Conservation (phyloP, 352 stramenopile genomes). For the Stephanocyclus meneghinianus region DNA sequence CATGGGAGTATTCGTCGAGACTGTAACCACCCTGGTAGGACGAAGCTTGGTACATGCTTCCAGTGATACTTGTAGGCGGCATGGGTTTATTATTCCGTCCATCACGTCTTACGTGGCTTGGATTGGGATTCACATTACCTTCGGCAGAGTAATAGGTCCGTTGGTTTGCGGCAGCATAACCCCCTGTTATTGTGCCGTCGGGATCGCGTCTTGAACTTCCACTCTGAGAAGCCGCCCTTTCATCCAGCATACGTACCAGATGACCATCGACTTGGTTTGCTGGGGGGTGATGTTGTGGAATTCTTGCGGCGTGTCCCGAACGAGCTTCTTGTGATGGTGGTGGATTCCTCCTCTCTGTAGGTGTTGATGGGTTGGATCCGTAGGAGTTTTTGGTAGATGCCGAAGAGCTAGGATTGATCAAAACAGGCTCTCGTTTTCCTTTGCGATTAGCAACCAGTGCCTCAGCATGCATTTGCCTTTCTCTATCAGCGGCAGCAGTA, state of each 20-base stretch:
- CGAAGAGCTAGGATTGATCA: conserved; percentile 11
- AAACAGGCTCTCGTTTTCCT: conserved; percentile 4
- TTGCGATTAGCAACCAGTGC: conserved; percentile 40
- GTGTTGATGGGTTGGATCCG: conserved; percentile 10
- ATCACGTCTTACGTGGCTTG: conserved; percentile 11
- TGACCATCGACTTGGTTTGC: conserved; percentile 33
- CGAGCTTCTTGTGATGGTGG: conserved; percentile 11
- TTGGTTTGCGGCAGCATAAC: conserved; percentile 26
- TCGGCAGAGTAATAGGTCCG: conserved; percentile 23
- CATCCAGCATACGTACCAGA: conserved; percentile 51
- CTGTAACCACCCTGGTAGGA: conserved; percentile 35
- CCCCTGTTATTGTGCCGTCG: conserved; percentile 16
- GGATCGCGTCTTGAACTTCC: conserved; percentile 3
- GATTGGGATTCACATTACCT: neutral
- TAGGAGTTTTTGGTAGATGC: conserved; percentile 7
- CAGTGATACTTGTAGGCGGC: conserved; percentile 21
- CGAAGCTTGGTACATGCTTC: conserved; percentile 17
- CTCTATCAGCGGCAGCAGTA: conserved; percentile 48
- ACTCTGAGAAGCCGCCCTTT: conserved; percentile 49
- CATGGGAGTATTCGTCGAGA: conserved; percentile 51
- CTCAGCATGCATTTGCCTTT: conserved; percentile 48
- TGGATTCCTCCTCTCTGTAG: conserved; percentile 30
- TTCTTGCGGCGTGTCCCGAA: conserved; percentile 4
- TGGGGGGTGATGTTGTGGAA: conserved; percentile 8
- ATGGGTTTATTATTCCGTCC: neutral